Conservation (phyloP, 352 stramenopile species). For the Pythium aristosporum region DNA sequence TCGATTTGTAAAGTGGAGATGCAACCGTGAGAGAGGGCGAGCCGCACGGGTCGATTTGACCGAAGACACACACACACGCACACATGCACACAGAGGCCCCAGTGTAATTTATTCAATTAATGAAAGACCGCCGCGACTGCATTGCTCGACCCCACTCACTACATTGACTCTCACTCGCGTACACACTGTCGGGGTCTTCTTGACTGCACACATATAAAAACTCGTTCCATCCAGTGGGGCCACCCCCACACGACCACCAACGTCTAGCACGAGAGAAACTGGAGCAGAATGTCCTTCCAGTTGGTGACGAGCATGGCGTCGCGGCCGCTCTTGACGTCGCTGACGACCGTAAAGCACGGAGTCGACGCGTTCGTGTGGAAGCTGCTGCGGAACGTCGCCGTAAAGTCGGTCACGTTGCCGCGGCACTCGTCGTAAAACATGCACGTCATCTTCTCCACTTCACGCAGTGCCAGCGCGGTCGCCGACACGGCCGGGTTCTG, state of each 20-base stretch:
- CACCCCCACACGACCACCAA: background rate
- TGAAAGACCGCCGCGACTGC: constrained; percentile 28
- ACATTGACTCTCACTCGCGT: too few relatives aligned
- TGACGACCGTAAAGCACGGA: constrained; percentile 54
- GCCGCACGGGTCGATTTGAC: constrained; percentile 8
- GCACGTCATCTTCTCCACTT: constrained; percentile 89
- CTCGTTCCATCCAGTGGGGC: too few relatives aligned
- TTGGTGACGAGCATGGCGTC: constrained; percentile 65
- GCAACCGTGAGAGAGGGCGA: background rate
- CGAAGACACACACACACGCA: background rate
- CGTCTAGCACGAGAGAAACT: constrained; percentile 56
- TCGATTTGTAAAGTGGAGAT: constrained; percentile 48
- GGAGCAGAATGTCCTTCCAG: constrained; percentile 72
- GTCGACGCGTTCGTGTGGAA: constrained; percentile 61
- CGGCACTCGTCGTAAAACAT: constrained; percentile 87
- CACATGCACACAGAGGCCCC: constrained; percentile 7
- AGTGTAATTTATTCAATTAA: constrained; percentile 43
- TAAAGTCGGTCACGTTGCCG: constrained; percentile 66
- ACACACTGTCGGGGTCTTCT: too few relatives aligned
- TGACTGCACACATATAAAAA: too few relatives aligned
- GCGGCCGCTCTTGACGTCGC: constrained; percentile 49
- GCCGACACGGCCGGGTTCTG: constrained; percentile 32
- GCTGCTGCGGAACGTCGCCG: constrained; percentile 54
- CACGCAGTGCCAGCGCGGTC: constrained; percentile 45
- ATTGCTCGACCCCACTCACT: background rate